Conservation (phyloP, 371 early-diverging fungal species). For the Phascolomyces articulosus region DNA sequence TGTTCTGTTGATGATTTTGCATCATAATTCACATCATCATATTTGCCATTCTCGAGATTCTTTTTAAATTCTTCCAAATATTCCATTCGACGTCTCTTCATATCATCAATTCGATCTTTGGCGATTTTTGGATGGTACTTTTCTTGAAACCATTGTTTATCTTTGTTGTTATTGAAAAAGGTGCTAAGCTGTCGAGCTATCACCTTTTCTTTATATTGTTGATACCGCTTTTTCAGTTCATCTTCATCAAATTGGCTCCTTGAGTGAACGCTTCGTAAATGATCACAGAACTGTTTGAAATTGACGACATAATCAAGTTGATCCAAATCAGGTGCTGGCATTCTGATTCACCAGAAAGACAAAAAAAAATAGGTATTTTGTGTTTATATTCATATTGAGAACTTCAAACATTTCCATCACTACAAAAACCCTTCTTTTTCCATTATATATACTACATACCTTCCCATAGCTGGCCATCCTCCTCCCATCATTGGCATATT, state of each 20-base stretch:
- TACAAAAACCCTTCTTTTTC: neutral
- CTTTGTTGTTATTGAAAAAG: constrained; percentile 81
- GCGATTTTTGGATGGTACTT: constrained; percentile 83
- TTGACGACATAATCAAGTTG: constrained; percentile 80
- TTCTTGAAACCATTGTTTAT: constrained; percentile 92
- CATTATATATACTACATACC: constrained; percentile 8
- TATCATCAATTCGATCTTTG: constrained; percentile 56
- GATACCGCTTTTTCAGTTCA: constrained; percentile 79
- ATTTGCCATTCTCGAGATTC: constrained; percentile 71
- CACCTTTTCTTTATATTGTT: constrained; percentile 80
- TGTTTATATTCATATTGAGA: no score
- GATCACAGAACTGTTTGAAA: constrained; percentile 81
- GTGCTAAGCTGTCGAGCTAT: constrained; percentile 64
- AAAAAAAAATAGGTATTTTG: neutral
- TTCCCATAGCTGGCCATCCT: constrained; percentile 38
- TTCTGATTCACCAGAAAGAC: no score
- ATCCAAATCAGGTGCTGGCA: constrained; percentile 66
- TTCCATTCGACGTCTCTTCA: constrained; percentile 55
- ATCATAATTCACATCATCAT: constrained; percentile 71
- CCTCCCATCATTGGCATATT: constrained; percentile 14
- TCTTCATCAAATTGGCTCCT: constrained; percentile 71
- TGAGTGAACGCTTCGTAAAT: constrained; percentile 53
- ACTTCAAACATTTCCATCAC: no score
- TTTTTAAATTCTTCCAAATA: constrained; percentile 62
- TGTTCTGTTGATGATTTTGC: constrained; percentile 11